Conservation (phyloP, 2,329 filamentous ascomycete species). For the Rutstroemia sydowiana region DNA sequence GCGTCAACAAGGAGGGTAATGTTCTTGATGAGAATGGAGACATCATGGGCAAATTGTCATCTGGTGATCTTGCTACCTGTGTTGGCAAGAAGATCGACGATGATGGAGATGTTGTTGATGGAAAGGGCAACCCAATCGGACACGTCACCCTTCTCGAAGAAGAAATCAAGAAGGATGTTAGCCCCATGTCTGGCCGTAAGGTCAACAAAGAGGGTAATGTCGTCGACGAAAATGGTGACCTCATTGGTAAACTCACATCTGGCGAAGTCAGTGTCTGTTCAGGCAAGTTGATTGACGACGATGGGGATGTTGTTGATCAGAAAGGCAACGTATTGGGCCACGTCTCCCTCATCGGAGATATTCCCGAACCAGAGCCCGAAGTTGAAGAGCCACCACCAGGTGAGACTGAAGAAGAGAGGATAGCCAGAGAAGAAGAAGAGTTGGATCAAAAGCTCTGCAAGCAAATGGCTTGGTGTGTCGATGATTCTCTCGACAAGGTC, state of each 20-base stretch:
- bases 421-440: slow-evolving; percentile 48
- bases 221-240: slow-evolving; percentile 49
- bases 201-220: slow-evolving; percentile 55
- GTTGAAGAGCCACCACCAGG: slow-evolving; percentile 35
- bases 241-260: slow-evolving; percentile 60
- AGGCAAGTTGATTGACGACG: slow-evolving; percentile 62
- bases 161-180: slow-evolving; percentile 44
- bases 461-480: slow-evolving; percentile 65
- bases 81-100: slow-evolving; percentile 63
- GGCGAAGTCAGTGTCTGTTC: slow-evolving; percentile 56
- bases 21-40: slow-evolving; percentile 54
- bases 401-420: slow-evolving; percentile 52
- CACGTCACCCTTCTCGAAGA: slow-evolving; percentile 59
- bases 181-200: slow-evolving; percentile 44
- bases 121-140: slow-evolving; percentile 58
- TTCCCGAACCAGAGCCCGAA: slow-evolving; percentile 31
- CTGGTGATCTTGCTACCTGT: slow-evolving; percentile 57
- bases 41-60: slow-evolving; percentile 58
- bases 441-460: slow-evolving; percentile 70
- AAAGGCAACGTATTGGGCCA: slow-evolving; percentile 62
- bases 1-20: slow-evolving; percentile 52
- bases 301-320: slow-evolving; percentile 64
- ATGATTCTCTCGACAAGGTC: slow-evolving; percentile 75
- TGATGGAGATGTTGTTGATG: slow-evolving; percentile 64
- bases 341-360: slow-evolving; percentile 54